phyloP scores from a whole-genome alignment of 2,329 filamentous ascomycete species.

The Hypoxylon sp. region DNA sequence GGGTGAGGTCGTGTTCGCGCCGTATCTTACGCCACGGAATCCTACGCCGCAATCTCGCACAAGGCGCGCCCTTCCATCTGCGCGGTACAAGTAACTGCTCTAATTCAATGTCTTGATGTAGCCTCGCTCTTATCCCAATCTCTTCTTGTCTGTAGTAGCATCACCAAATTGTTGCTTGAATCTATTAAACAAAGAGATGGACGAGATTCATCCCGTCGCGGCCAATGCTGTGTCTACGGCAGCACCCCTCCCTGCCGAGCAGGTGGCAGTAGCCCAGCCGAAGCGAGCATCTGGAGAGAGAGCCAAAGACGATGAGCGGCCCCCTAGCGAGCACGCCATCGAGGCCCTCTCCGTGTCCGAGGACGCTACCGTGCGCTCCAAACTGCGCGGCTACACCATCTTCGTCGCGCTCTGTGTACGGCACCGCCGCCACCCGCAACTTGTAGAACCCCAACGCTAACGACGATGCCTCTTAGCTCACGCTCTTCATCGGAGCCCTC shows the following conservation, averaged over 20 bases:
- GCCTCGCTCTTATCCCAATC: not conserved
- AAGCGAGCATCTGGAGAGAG: not conserved
- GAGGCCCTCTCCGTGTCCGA: slow-evolving; percentile 30
- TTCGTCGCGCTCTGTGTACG: slow-evolving; percentile 38
- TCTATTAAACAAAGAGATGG: not conserved
- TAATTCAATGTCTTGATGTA: not conserved
- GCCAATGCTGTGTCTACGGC: slow-evolving; percentile 1
- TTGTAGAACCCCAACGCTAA: not conserved
- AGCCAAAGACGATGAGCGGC: not conserved
- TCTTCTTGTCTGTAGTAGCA: not conserved
- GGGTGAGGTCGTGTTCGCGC: not conserved
- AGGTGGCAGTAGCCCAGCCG: not conserved
- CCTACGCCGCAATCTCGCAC: not conserved
- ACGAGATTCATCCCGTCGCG: slow-evolving; percentile 1
- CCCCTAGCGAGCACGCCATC: slow-evolving; percentile 10
- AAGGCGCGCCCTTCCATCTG: not conserved
- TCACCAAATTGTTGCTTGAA: not conserved
- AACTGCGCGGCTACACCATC: slow-evolving; percentile 38
- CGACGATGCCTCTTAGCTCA: slow-evolving; percentile 15
- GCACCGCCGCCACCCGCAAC: not conserved
- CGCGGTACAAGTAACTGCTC: too few species aligned
- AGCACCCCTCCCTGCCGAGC: not conserved
- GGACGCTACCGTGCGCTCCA: slow-evolving; percentile 35
- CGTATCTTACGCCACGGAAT: not conserved
- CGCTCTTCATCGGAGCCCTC: slow-evolving; percentile 39